Percentiles rank a stretch among this genome's conserved stretches.
Conservation (phyloP, 805 yeast species). For the Wickerhamiella nectarea region DNA sequence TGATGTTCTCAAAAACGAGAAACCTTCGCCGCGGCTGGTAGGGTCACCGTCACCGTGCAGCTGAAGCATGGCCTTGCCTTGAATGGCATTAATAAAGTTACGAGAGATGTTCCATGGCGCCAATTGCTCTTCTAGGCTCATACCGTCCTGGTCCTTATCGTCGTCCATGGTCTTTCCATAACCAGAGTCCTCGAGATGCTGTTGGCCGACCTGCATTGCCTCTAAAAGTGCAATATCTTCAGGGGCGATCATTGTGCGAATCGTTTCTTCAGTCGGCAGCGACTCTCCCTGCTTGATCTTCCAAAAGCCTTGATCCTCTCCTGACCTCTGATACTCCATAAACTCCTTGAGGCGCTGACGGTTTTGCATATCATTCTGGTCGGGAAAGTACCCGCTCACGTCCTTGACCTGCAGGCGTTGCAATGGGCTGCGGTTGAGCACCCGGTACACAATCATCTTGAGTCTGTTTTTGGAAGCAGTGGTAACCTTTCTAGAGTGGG, state of each 20-base stretch:
- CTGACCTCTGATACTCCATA: slow-evolving; percentile 92
- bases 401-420: slow-evolving; percentile 74
- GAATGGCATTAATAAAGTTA: slow-evolving; percentile 85
- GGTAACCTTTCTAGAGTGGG: slow-evolving; percentile 91
- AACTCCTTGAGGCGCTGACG: slow-evolving; percentile 91
- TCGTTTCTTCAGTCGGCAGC: slow-evolving; percentile 62
- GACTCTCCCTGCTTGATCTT: slow-evolving; percentile 56
- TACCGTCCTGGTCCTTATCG: slow-evolving; percentile 32
- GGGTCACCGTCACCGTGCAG: slow-evolving; percentile 93
- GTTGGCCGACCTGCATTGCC: slow-evolving; percentile 90
- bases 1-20: slow-evolving; percentile 76
- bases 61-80: slow-evolving; percentile 93
- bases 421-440: slow-evolving; percentile 59
- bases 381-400: slow-evolving; percentile 85
- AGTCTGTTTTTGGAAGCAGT: slow-evolving; percentile 81
- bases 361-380: slow-evolving; percentile 93
- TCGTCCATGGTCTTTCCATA: slow-evolving; percentile 33
- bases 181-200: slow-evolving; percentile 67
- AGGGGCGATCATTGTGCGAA: slow-evolving; percentile 74
- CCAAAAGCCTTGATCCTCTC: slow-evolving; percentile 93
- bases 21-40: slow-evolving; percentile 78
- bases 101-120: slow-evolving; percentile 92
- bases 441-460: slow-evolving; percentile 85
- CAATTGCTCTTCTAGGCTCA: slow-evolving; percentile 63
- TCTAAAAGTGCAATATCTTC: slow-evolving; percentile 82